Conservation (phyloP, 345 rosid genomes). For the Raphanus sativus region DNA sequence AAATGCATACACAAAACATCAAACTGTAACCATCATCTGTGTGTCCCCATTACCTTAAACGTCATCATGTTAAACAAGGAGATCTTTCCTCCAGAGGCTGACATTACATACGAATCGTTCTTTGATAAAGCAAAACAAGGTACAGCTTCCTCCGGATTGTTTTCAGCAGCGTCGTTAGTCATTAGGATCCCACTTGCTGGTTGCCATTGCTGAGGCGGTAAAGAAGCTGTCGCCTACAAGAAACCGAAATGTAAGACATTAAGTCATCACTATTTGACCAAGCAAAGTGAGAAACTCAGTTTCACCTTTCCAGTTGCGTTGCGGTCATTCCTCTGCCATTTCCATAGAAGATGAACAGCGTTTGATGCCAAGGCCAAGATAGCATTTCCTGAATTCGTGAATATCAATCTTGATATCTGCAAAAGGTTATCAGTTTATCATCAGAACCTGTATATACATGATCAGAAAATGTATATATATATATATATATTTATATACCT, state of each 20-base stretch:
- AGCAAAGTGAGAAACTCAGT: slow-evolving; percentile 7
- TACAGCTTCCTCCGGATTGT: slow-evolving; percentile 78
- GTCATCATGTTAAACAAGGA: slow-evolving; percentile 94
- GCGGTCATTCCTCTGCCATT: slow-evolving; percentile 92
- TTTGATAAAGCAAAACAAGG: slow-evolving; percentile 93
- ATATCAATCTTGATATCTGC: slow-evolving; percentile 96
- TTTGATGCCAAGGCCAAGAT: slow-evolving; percentile 94
- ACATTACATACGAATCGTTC: slow-evolving; percentile 92
- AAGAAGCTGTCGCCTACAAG: slow-evolving; percentile 76
- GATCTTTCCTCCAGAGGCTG: slow-evolving; percentile 92
- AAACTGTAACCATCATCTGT: background rate
- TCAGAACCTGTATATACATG: background rate
- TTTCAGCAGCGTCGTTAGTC: slow-evolving; percentile 72
- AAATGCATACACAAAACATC: slow-evolving; percentile 8
- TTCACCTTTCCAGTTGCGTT: slow-evolving; percentile 79
- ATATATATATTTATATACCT: slow-evolving; percentile 56
- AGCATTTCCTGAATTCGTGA: slow-evolving; percentile 92
- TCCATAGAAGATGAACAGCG: slow-evolving; percentile 91
- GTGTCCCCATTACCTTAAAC: slow-evolving; percentile 60
- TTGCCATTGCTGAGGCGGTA: slow-evolving; percentile 81
- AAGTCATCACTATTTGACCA: slow-evolving; percentile 1
- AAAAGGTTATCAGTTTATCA: slow-evolving; percentile 10
- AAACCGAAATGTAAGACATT: slow-evolving; percentile 5
- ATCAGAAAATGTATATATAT: slow-evolving; percentile 1
- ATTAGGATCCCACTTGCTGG: slow-evolving; percentile 85